These are phyloP conservation scores for Pleurotus eryngii DNA, from an alignment of 768 basidiomycete species.

Conservation along the genomic window DNA sequence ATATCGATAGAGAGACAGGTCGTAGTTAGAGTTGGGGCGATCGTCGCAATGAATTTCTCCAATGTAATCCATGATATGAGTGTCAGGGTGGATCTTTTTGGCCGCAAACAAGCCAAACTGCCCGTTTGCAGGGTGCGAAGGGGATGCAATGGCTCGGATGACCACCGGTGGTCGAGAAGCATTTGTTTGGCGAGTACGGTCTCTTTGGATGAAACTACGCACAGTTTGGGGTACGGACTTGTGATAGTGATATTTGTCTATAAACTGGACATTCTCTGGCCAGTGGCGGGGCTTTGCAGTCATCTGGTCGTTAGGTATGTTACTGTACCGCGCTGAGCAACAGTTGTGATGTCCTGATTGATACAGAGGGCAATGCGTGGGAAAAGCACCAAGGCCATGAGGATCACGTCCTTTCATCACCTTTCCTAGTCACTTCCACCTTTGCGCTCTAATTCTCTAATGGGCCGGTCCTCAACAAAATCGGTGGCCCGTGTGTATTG, in stretches of 20 bases:
- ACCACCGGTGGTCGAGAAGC: conserved; percentile 33
- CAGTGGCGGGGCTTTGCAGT: conserved; percentile 17
- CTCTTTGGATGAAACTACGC: conserved; percentile 34
- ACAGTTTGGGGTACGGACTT: conserved; percentile 47
- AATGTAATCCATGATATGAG: conserved; percentile 75
- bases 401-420: conserved; percentile 7
- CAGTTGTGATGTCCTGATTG: not conserved
- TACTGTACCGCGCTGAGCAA: not conserved
- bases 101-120: conserved; percentile 81
- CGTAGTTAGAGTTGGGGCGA: conserved; percentile 77
- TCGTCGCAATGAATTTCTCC: conserved; percentile 81
- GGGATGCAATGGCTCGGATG: conserved; percentile 54
- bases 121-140: conserved; percentile 71
- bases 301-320: not conserved
- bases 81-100: conserved; percentile 62
- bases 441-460: conserved; percentile 27
- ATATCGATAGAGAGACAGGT: conserved; percentile 72
- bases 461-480: conserved; percentile 72
- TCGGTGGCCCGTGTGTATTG: conserved; percentile 85
- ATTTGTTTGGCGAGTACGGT: conserved; percentile 9
- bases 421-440: conserved; percentile 10
- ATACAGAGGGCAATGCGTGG: conserved; percentile 4
- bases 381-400: conserved; percentile 1
- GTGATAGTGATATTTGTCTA: conserved; percentile 51
- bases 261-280: conserved; percentile 54